Evolutionary conservation across 176 grass and related monocot genomes (phyloP).

Genomic region (Themeda triandra): DNA sequence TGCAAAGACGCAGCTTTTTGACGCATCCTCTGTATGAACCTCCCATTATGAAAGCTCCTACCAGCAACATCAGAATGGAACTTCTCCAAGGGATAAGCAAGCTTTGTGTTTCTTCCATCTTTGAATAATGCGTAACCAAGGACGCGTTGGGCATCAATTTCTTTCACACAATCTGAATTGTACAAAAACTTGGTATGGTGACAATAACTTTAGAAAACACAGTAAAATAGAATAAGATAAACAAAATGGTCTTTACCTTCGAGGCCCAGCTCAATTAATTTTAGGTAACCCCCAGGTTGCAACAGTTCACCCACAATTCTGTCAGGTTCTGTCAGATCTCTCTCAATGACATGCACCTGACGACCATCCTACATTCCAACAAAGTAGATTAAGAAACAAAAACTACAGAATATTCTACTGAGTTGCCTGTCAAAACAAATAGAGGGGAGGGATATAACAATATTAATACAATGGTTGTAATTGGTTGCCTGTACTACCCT

Average conservation of each 20-base stretch:
- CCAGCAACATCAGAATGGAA: constrained; percentile 87
- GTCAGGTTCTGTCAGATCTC: constrained; percentile 91
- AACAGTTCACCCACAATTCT: constrained; percentile 95
- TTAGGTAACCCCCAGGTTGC: constrained; percentile 91
- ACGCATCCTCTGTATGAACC: constrained; percentile 96
- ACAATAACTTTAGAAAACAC: not conserved
- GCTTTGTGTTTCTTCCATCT: constrained; percentile 77
- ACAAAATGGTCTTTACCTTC: constrained; percentile 49
- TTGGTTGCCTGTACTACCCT: not conserved
- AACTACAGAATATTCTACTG: not conserved
- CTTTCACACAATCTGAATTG: constrained; percentile 75
- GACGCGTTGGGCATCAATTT: constrained; percentile 92
- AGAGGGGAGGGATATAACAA: not conserved
- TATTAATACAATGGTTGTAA: not conserved
- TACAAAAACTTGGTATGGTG: not conserved
- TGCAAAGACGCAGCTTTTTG: constrained; percentile 67
- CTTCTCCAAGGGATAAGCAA: constrained; percentile 85
- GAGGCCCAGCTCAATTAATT: constrained; percentile 81
- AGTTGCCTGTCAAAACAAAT: not conserved
- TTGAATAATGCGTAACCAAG: constrained; percentile 94
- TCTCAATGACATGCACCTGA: constrained; percentile 87
- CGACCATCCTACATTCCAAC: constrained; percentile 66
- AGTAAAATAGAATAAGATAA: not conserved
- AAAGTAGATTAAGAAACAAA: constrained; percentile 20
- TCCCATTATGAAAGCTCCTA: constrained; percentile 94